Base-by-base conservation (phyloP, 2,329 filamentous ascomycete species). In the Ilyonectria destructans region DNA sequence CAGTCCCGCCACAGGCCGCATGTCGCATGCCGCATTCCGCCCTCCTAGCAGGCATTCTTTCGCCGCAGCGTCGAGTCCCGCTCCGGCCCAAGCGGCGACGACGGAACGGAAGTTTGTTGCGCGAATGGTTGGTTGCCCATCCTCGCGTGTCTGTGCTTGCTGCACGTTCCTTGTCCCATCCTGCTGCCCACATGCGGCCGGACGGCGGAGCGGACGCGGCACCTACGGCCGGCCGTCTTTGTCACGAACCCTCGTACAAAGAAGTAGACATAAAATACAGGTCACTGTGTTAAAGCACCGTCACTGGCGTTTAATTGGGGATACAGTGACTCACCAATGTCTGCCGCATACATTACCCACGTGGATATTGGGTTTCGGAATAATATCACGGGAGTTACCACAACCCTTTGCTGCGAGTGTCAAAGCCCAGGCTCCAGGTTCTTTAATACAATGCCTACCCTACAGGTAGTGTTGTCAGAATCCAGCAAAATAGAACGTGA, bases 1-100 rank as follows among this genome's bases (percentile, higher is more conserved):
- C 71, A 76, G 68, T 76, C 74, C 74, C 74, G 74, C 74, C 58
- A 54, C 64, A 66, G 55, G 31, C 43, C 56, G 43, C 37, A 40
- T 40, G 40, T 17, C 40, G 40, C 40, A 43, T n/a, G 74, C 74
- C 51, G 64, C 65, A 29, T n/a, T n/a, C 48, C 46, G 26, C 51
- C 31, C 49, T 51, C 33, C 37, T 21, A 40, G 55, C 54, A 40
- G 10, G 29, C 51, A 54, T 54, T 55, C 37, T 15, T 62, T 62
- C 15, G 33, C 35, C 56, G 63, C 58, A 61, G 35, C 45, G 35
- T 58, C 48, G 7, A 51, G 26, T 51, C 15, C 46, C 33, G 21
- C 46, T 59, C 45, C 45, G 17, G 33, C 57, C 33, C n/a, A 12
- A 51, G n/a, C 45, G n/a, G 17, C 52, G 45, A 46, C 23, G n/a